phyloP scores from a whole-genome alignment of 2,329 filamentous ascomycete genomes.

The Neofusicoccum laricinum region DNA sequence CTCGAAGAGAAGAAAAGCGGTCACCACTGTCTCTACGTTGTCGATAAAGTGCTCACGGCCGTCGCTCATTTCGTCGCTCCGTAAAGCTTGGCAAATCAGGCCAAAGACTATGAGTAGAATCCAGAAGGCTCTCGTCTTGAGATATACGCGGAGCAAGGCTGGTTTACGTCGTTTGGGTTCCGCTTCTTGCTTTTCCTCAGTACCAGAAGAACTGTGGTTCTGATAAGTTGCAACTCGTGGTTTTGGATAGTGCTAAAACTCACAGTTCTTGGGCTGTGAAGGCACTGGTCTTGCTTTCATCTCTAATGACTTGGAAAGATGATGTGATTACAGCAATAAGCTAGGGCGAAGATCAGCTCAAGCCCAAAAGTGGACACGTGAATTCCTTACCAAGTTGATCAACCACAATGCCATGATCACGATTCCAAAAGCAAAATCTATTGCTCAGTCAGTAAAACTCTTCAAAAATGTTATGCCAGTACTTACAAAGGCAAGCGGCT shows the following conservation, averaged over 20 bases:
- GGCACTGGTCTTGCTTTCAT: conserved; percentile 91
- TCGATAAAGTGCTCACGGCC: conserved; percentile 63
- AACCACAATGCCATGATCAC: conserved; percentile 96
- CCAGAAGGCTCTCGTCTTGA: conserved; percentile 75
- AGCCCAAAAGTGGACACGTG: background rate
- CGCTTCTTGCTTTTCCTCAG: conserved; percentile 37
- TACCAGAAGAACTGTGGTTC: conserved; percentile 23
- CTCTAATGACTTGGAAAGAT: conserved; percentile 95
- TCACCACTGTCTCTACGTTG: conserved; percentile 70
- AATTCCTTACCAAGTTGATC: conserved; percentile 64
- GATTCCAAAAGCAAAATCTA: conserved; percentile 71
- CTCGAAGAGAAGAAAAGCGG: conserved; percentile 74
- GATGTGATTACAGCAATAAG: conserved; percentile 96
- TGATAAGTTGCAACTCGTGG: background rate
- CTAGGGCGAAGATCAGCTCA: background rate
- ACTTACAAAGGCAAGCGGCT: conserved; percentile 47
- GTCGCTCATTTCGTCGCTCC: conserved; percentile 71
- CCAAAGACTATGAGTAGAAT: conserved; percentile 75
- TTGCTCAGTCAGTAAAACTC: conserved; percentile 43
- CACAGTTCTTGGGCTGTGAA: conserved; percentile 72
- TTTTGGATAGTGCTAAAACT: background rate
- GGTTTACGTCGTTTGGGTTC: conserved; percentile 41
- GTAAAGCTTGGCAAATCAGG: conserved; percentile 73
- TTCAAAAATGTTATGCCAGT: background rate
- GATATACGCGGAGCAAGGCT: conserved; percentile 67